These are phyloP conservation scores for Umbilicus rupestris DNA, from an alignment of 164 flowering plant genomes.

Conservation along the genomic window DNA sequence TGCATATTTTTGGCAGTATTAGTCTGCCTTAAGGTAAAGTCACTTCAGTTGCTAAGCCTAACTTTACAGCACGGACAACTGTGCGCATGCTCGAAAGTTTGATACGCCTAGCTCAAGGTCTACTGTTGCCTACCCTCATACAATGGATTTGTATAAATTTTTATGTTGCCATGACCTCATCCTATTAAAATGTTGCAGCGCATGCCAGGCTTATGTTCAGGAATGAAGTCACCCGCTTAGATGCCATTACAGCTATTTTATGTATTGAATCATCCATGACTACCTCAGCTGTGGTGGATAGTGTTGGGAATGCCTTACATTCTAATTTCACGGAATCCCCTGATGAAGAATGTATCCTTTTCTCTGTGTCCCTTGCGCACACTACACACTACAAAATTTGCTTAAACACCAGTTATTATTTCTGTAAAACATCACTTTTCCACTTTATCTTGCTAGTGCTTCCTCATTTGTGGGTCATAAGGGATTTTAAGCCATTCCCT, in stretches of 20 bases:
- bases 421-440: too few species aligned
- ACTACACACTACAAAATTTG: too few species aligned
- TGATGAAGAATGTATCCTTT: slow-evolving; percentile 92
- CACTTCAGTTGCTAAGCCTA: neutral
- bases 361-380: neutral
- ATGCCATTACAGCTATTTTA: slow-evolving; percentile 87
- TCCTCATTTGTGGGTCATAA: too few species aligned
- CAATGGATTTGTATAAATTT: neutral
- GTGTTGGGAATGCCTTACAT: slow-evolving; percentile 82
- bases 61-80: slow-evolving; percentile 76
- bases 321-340: slow-evolving; percentile 85
- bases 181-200: slow-evolving; percentile 32
- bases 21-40: neutral
- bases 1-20: neutral
- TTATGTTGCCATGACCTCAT: neutral
- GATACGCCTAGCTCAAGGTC: slow-evolving; percentile 93
- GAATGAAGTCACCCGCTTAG: slow-evolving; percentile 73
- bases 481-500: too few species aligned
- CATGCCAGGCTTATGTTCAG: slow-evolving; percentile 98
- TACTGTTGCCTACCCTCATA: neutral
- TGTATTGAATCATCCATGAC: slow-evolving; percentile 98
- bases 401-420: too few species aligned
- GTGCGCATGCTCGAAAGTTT: slow-evolving; percentile 96
- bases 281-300: slow-evolving; percentile 87
- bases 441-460: too few species aligned